Base-by-base conservation (phyloP, 495 filamentous ascomycete genomes). In the Rostrohypoxylon terebratum region DNA sequence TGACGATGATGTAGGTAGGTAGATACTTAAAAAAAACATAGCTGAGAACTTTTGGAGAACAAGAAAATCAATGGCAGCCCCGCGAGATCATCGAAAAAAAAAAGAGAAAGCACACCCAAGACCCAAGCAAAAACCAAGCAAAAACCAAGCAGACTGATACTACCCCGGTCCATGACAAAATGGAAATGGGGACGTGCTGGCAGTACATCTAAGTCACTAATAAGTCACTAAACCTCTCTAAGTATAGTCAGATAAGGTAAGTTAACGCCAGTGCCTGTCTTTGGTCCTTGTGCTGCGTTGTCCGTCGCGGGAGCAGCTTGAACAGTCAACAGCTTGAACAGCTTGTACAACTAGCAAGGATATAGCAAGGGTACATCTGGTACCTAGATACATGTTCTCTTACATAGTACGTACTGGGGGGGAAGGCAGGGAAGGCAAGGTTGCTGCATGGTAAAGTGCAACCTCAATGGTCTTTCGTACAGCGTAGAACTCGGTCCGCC, bases 401-500 rank as follows among this genome's bases (percentile, higher is more conserved):
- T 45, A 45, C 47, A 9, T 50, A 50, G 8, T 45, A 45, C 47
- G 18, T 50, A 50, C 47, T 21, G 47, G 47, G 47, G 47, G 9
- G 11, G 28, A 21, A 21, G 18, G 20, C 20, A 25, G 47, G 47
- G n/a, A 25, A 48, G n/a, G n/a, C 42, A 50, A 20, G 47, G 47
- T 50, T 21, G 9, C 21, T 50, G 61, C 55, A 50, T 33, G 50
- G 47, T 51, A 16, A 71, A 50, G 69, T 71, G 64, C 69, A 64
- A 72, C 69, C 65, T 74, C 67, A 51, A 69, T 73, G 33, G 13
- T 33, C 36, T 54, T 57, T 59, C 55, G 34, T 61, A 68, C 42
- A 73, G 54, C 58, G 34, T 61, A 68, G 51, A 73, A 59, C 58
- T 74, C 71, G 69, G 71, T 67, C 75, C 76, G 69, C 74, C 68